phyloP scores from a whole-genome alignment of 495 filamentous ascomycete genomes.

The Daldinia decipiens region DNA sequence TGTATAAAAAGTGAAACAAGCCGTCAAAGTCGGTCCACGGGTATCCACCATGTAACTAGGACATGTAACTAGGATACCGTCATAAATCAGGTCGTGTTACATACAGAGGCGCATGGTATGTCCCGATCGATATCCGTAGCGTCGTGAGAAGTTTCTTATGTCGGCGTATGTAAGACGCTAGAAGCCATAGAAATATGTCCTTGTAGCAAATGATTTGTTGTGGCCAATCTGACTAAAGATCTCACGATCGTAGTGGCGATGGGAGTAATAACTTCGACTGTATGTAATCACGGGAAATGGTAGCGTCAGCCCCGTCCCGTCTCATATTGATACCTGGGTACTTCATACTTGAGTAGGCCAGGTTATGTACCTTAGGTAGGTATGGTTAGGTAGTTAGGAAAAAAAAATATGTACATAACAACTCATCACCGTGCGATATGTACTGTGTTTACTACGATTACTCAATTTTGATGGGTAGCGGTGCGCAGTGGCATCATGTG shows the following conservation, averaged over 20 bases:
- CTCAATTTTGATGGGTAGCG: constrained; percentile 27
- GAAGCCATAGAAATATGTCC: not conserved
- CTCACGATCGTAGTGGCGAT: constrained; percentile 7
- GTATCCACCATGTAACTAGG: constrained; percentile 23
- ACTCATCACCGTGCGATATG: not conserved
- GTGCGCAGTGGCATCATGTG: constrained; percentile 23
- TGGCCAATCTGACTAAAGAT: constrained; percentile 2
- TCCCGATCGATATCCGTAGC: constrained; percentile 8
- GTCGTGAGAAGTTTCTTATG: constrained; percentile 4
- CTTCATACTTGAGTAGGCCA: no score
- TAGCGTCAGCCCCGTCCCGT: not conserved
- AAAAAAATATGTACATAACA: not conserved
- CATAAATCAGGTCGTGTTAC: constrained; percentile 32
- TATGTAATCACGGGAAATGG: not conserved
- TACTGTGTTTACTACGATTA: constrained; percentile 29
- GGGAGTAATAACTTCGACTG: not conserved
- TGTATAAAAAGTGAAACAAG: constrained; percentile 35
- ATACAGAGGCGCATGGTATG: constrained; percentile 31
- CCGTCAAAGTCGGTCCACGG: constrained; percentile 28
- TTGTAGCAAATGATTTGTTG: not conserved
- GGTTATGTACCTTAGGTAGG: no score
- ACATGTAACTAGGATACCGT: constrained; percentile 11
- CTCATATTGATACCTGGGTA: no score
- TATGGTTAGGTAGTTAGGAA: no score
- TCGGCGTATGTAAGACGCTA: not conserved